Conservation (phyloP, 306 rosid species). For the Dryas octopetala region DNA sequence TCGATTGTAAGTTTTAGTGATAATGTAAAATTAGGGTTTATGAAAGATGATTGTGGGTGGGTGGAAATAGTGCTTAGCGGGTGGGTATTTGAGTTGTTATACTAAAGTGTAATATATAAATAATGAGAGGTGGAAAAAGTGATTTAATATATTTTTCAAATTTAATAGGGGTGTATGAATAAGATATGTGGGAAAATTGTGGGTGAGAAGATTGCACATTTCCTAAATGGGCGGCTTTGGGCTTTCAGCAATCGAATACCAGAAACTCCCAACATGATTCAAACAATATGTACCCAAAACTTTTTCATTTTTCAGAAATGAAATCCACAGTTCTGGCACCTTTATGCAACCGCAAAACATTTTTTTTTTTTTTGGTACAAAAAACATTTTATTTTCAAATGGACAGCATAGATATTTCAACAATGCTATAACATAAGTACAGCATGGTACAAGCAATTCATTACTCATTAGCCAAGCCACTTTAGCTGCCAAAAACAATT, state of each 20-base stretch:
- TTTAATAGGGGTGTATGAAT: too few relatives aligned
- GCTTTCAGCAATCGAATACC: neutral
- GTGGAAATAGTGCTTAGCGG: too few relatives aligned
- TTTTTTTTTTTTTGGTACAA: neutral
- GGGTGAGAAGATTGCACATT: too few relatives aligned
- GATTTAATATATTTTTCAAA: too few relatives aligned
- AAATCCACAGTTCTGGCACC: neutral
- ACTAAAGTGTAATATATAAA: too few relatives aligned
- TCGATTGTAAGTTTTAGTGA: too few relatives aligned
- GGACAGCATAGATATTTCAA: neutral
- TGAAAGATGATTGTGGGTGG: too few relatives aligned
- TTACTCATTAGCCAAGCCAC: neutral
- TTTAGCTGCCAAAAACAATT: neutral
- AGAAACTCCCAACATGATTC: neutral
- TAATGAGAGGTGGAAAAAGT: too few relatives aligned
- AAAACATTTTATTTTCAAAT: neutral
- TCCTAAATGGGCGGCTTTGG: neutral
- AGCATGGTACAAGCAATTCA: neutral
- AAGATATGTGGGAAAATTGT: too few relatives aligned
- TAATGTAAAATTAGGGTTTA: too few relatives aligned
- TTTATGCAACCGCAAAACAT: neutral
- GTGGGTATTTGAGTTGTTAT: too few relatives aligned
- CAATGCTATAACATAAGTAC: neutral
- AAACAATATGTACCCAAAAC: neutral
- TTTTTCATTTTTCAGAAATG: neutral